Evolutionary conservation across 768 basidiomycete genomes (phyloP).

Genomic region (Tulasnella sp.): DNA sequence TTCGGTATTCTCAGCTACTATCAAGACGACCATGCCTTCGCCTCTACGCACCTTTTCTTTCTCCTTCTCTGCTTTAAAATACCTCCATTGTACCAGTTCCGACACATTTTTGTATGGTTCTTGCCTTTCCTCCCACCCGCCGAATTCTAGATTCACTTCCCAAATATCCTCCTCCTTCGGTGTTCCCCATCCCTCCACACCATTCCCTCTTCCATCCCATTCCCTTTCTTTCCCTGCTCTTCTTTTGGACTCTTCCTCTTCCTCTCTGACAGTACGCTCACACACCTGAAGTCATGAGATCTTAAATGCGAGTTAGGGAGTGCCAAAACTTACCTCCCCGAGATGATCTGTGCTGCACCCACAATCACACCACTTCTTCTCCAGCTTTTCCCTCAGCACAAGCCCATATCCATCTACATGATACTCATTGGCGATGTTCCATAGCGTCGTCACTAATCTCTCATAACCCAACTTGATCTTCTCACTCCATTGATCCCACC

Average conservation of each 20-base stretch:
- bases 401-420: constrained; percentile 38
- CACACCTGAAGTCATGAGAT: constrained; percentile 33
- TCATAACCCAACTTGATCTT: constrained; percentile 56
- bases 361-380: constrained; percentile 68
- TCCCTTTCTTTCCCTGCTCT: constrained; percentile 55
- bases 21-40: background rate
- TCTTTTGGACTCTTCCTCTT: constrained; percentile 51
- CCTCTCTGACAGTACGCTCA: constrained; percentile 55
- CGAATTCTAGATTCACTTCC: constrained; percentile 56
- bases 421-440: constrained; percentile 50
- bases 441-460: constrained; percentile 47
- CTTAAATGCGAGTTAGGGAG: background rate
- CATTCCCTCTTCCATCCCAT: constrained; percentile 60
- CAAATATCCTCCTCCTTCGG: constrained; percentile 66
- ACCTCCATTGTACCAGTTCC: constrained; percentile 64
- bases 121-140: constrained; percentile 2
- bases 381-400: constrained; percentile 57
- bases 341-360: constrained; percentile 69
- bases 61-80: constrained; percentile 52
- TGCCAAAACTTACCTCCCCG: constrained; percentile 31
- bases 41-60: constrained; percentile 45
- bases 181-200: constrained; percentile 60
- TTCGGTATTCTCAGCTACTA: background rate
- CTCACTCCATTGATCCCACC: constrained; percentile 46
- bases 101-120: constrained; percentile 39